Conservation (phyloP, 768 basidiomycete genomes). For the Chalciporus sphaerocephalus region DNA sequence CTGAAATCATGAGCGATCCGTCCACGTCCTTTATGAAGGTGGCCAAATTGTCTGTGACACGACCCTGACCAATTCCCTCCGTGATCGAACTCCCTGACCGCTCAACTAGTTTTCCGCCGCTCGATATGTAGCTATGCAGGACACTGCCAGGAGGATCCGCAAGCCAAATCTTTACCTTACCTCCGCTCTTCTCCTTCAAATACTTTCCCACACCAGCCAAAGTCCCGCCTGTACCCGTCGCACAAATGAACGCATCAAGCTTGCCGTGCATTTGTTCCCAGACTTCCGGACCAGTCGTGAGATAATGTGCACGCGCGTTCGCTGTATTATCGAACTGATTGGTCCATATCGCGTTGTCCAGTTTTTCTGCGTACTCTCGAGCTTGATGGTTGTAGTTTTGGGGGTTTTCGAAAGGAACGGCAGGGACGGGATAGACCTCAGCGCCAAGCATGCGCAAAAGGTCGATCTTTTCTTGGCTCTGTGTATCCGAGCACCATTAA, state of each 20-base stretch:
- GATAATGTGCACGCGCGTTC: slow-evolving; percentile 84
- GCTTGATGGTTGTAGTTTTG: slow-evolving; percentile 98
- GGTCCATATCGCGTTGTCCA: slow-evolving; percentile 89
- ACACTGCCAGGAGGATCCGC: slow-evolving; percentile 98
- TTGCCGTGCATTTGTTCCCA: slow-evolving; percentile 82
- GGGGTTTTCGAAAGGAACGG: slow-evolving; percentile 94
- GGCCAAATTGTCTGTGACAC: slow-evolving; percentile 86
- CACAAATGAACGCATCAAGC: slow-evolving; percentile 87
- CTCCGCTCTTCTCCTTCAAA: slow-evolving; percentile 75
- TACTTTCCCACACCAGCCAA: slow-evolving; percentile 84
- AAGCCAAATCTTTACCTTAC: slow-evolving; percentile 84
- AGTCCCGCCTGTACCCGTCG: slow-evolving; percentile 95
- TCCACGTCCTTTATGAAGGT: slow-evolving; percentile 74
- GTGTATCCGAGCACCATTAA: background rate
- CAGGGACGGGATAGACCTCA: slow-evolving; percentile 93
- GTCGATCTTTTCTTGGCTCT: slow-evolving; percentile 99
- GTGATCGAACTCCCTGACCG: slow-evolving; percentile 85
- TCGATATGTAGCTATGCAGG: slow-evolving; percentile 74
- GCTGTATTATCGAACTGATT: slow-evolving; percentile 97
- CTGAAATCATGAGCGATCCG: slow-evolving; percentile 83
- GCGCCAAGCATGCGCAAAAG: slow-evolving; percentile 96
- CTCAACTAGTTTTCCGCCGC: slow-evolving; percentile 73
- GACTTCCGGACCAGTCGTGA: slow-evolving; percentile 93
- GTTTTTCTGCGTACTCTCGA: slow-evolving; percentile 69
- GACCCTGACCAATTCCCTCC: slow-evolving; percentile 96